Base-by-base conservation (phyloP, 2,329 filamentous ascomycete species). In the Colletotrichum chlorophyti region DNA sequence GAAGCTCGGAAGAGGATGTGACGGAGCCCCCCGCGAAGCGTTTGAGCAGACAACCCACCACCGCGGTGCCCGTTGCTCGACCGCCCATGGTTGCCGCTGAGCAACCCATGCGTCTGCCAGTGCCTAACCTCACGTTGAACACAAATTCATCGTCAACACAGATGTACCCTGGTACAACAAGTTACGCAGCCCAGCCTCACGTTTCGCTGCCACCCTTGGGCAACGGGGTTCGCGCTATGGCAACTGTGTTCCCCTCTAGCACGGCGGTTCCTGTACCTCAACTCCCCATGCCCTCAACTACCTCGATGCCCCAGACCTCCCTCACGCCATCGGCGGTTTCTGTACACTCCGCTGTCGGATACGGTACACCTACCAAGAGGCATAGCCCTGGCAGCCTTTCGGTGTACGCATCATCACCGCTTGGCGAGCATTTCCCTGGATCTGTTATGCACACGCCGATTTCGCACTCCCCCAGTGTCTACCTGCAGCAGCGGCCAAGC, bases 401-500 rank as follows among this genome's bases (percentile, higher is more conserved):
- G 0, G 74, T 79, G 6, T 88, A 87, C 29, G 79, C 81, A 1
- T 94, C 91, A 1, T 93, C 91, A 1, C 86, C 86, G 1, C 72
- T 89, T n/a, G 83, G 82, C n/a, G 84, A 87, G 14, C 80, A 84
- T 19, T 90, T 83, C 50, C 78, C 77, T 6, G 70, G 65, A 45
- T 83, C 84, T 3, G 74, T 78, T 10, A 76, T 82, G 10, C 83
- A 86, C 45, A 85, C 87, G 8, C 87, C 89, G 6, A 85, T 86
- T 40, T 89, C 91, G 27, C 84, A 95, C 63, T 98, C 95, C 27
- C 94, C 94, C 1, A 93, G 91, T 10, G 86, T 91, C 68, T 96
- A 96, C 74, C 80, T 97, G 32, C 90, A 91, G 68, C 91, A 97
- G 70, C 86, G 95, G 54, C 88, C 91, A 63, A 98, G 94, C 53